Evolutionary conservation across 2,329 filamentous ascomycete species (phyloP).

Genomic region (Ophiocordyceps camponoti-rufipedis): DNA sequence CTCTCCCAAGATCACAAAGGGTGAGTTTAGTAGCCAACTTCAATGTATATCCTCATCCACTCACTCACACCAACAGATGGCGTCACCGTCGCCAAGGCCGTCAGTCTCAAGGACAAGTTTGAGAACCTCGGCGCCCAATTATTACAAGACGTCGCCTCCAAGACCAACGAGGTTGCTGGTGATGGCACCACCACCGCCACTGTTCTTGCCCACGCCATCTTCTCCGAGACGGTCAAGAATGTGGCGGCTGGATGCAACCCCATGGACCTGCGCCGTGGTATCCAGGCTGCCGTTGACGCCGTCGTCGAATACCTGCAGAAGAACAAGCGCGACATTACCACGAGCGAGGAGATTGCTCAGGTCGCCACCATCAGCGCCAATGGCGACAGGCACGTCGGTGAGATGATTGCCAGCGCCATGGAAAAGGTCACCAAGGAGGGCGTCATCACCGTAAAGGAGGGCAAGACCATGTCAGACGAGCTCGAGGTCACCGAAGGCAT

Average conservation of each 20-base stretch:
- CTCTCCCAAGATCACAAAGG: slow-evolving; percentile 99
- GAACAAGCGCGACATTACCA: slow-evolving; percentile 97
- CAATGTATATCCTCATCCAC: neutral
- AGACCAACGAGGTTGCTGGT: slow-evolving; percentile 98
- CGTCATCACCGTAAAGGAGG: slow-evolving; percentile 99
- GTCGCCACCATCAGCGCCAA: slow-evolving; percentile 97
- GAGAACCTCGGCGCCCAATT: slow-evolving; percentile 97
- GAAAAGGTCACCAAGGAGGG: slow-evolving; percentile 99
- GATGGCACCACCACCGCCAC: slow-evolving; percentile 97
- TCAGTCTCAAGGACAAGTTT: slow-evolving; percentile 94
- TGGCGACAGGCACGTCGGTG: slow-evolving; percentile 85
- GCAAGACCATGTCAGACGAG: slow-evolving; percentile 95
- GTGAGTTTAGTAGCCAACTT: slow-evolving; percentile 28
- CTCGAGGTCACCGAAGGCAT: slow-evolving; percentile 98
- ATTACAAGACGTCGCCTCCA: slow-evolving; percentile 93
- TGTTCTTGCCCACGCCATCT: slow-evolving; percentile 91
- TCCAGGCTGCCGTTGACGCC: slow-evolving; percentile 86
- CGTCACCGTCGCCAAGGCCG: slow-evolving; percentile 78
- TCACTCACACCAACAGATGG: slow-evolving; percentile 37
- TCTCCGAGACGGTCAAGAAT: slow-evolving; percentile 99
- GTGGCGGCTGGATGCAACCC: slow-evolving; percentile 98
- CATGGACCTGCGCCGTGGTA: slow-evolving; percentile 95
- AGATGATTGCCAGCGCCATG: slow-evolving; percentile 95
- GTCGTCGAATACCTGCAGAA: slow-evolving; percentile 87
- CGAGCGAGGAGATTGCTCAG: slow-evolving; percentile 90